These are phyloP conservation scores for Leptographium flavum DNA, from an alignment of 2,329 filamentous ascomycete species.

Conservation along the genomic window DNA sequence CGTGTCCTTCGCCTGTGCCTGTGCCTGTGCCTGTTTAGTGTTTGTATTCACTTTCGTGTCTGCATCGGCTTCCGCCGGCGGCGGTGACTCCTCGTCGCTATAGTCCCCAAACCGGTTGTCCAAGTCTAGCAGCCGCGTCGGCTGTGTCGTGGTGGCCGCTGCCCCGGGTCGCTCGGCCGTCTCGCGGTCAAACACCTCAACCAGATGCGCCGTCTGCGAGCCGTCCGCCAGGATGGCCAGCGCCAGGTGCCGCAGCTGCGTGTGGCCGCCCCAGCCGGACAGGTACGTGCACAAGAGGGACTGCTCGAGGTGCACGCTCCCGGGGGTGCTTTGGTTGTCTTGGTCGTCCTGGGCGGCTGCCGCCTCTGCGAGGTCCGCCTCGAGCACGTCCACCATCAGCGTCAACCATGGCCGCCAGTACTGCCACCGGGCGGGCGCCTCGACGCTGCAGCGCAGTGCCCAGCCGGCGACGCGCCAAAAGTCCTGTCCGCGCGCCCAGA, in stretches of 20 bases:
- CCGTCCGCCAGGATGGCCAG: constrained; percentile 57
- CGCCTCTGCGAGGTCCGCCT: constrained; percentile 52
- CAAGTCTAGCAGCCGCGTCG: constrained; percentile 34
- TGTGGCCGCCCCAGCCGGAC: constrained; percentile 27
- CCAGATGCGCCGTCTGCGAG: constrained; percentile 36
- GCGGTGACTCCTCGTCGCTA: constrained; percentile 38
- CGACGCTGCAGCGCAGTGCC: constrained; percentile 79
- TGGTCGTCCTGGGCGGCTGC: constrained; percentile 16
- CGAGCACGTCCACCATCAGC: constrained; percentile 64
- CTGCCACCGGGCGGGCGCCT: constrained; percentile 60
- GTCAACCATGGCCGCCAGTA: constrained; percentile 71
- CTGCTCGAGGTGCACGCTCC: constrained; percentile 26
- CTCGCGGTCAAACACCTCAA: constrained; percentile 56
- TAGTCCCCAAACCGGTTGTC: constrained; percentile 49
- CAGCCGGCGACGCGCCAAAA: constrained; percentile 86
- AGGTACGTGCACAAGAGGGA: constrained; percentile 51
- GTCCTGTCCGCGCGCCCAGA: constrained; percentile 67
- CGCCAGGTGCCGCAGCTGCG: constrained; percentile 39
- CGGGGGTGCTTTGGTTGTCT: constrained; percentile 3
- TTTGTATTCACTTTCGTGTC: too few species aligned
- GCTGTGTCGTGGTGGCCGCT: constrained; percentile 13
- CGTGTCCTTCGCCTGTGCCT: too few species aligned
- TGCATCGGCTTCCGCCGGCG: constrained; percentile 18
- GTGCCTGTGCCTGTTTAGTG: too few species aligned
- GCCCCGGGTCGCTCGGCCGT: constrained; percentile 16